Conservation (phyloP, 2,329 filamentous ascomycete genomes). For the Alternaria infectoria region DNA sequence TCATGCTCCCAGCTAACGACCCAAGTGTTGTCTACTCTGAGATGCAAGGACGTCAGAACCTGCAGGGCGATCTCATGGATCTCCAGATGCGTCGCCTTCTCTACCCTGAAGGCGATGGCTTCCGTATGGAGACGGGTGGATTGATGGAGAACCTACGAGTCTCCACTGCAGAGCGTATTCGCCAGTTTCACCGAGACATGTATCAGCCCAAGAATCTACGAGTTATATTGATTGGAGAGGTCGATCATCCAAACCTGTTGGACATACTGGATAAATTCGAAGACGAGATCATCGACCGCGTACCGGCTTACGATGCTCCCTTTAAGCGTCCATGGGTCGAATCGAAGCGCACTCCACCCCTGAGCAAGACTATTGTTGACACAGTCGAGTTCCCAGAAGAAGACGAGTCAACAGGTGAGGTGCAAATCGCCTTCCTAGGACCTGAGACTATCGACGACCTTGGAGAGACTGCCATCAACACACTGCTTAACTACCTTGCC, state of each 20-base stretch:
- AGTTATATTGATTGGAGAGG: conserved; percentile 88
- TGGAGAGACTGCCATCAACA: conserved; percentile 72
- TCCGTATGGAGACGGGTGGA: conserved; percentile 96
- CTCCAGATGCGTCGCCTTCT: conserved; percentile 78
- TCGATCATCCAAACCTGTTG: conserved; percentile 81
- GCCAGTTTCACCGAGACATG: conserved; percentile 95
- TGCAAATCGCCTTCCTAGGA: conserved; percentile 85
- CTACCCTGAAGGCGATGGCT: conserved; percentile 89
- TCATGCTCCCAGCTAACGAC: conserved; percentile 13
- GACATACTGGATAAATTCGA: conserved; percentile 87
- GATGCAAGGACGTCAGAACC: conserved; percentile 95
- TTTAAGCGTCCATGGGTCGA: conserved; percentile 93
- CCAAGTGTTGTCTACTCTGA: conserved; percentile 90
- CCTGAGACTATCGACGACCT: conserved; percentile 75
- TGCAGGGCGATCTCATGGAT: conserved; percentile 84
- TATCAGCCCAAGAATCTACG: conserved; percentile 97
- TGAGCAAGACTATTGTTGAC: conserved; percentile 75
- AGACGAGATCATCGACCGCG: conserved; percentile 79
- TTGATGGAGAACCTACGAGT: conserved; percentile 91
- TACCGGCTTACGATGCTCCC: conserved; percentile 74
- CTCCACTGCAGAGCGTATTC: conserved; percentile 85
- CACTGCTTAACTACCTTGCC: conserved; percentile 84
- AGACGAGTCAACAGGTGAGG: conserved; percentile 90
- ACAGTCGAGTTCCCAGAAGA: conserved; percentile 94
- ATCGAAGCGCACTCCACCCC: conserved; percentile 75